Evolutionary conservation across 345 rosid species (phyloP).

Genomic region (Streptanthus diversifolius): DNA sequence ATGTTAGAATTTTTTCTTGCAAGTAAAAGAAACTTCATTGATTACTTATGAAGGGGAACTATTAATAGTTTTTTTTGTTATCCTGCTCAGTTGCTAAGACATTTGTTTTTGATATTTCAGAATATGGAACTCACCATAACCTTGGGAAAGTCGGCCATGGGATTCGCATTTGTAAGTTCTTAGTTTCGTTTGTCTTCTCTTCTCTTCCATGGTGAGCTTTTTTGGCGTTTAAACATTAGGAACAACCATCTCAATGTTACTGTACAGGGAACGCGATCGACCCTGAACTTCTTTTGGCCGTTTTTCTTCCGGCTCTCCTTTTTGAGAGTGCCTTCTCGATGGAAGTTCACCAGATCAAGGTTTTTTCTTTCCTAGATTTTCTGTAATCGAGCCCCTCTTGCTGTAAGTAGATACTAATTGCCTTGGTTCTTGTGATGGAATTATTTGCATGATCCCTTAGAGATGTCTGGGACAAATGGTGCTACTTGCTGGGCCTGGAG

Average conservation of each 20-base stretch:
- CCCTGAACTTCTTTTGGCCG: constrained; percentile 84
- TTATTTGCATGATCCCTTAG: constrained; percentile 33
- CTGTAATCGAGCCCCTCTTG: not conserved
- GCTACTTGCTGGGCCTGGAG: constrained; percentile 97
- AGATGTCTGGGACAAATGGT: constrained; percentile 85
- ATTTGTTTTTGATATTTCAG: constrained; percentile 40
- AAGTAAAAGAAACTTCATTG: not conserved
- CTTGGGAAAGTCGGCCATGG: constrained; percentile 84
- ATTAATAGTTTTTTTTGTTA: too few relatives aligned
- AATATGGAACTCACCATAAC: constrained; percentile 67
- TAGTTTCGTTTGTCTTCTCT: not conserved
- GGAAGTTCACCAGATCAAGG: constrained; percentile 98
- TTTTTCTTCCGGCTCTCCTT: constrained; percentile 95
- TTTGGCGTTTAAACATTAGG: not conserved
- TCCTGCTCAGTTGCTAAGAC: not conserved
- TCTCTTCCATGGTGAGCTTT: not conserved
- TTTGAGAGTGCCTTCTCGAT: constrained; percentile 93
- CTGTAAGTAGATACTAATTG: not conserved
- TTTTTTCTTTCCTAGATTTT: constrained; percentile 21
- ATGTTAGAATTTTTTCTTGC: not conserved
- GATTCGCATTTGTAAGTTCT: constrained; percentile 80
- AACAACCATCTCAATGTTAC: not conserved
- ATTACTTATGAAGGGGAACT: too few relatives aligned
- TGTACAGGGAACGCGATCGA: constrained; percentile 76
- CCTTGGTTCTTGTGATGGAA: not conserved